Conservation (phyloP, 331 rosid genomes). For the Arachis monticola region DNA sequence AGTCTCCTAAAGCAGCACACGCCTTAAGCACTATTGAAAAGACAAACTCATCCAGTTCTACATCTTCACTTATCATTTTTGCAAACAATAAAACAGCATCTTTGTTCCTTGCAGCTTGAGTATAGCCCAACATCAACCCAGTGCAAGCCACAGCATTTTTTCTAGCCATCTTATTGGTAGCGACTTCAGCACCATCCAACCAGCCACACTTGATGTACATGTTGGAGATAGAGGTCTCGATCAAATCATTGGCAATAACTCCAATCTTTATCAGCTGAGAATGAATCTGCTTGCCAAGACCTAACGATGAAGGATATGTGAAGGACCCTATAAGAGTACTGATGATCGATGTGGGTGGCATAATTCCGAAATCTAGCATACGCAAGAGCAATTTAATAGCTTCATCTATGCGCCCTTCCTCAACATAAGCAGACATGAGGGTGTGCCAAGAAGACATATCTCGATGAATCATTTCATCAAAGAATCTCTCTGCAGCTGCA, state of each 20-base stretch:
- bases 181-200: conserved; percentile 57
- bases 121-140: conserved; percentile 65
- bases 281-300: conserved; percentile 59
- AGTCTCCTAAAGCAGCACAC: conserved; percentile 56
- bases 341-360: conserved; percentile 48
- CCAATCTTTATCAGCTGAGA: conserved; percentile 56
- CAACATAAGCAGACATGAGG: conserved; percentile 50
- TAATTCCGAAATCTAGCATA: conserved; percentile 49
- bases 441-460: conserved; percentile 52
- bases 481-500: conserved; percentile 49
- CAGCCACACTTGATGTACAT: conserved; percentile 69
- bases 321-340: conserved; percentile 49
- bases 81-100: conserved; percentile 51
- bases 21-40: conserved; percentile 64
- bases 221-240: conserved; percentile 50
- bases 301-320: conserved; percentile 40
- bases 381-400: conserved; percentile 48
- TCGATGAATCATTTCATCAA: conserved; percentile 54
- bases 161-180: conserved; percentile 48
- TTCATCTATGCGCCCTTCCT: conserved; percentile 43
- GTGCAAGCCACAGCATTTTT: conserved; percentile 64
- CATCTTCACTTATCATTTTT: conserved; percentile 52
- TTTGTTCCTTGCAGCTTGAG: conserved; percentile 47
- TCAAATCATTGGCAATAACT: conserved; percentile 34
- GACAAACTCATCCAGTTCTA: conserved; percentile 60